Evolutionary conservation across 345 rosid genomes (phyloP), one percentile per base, ranked within the genome.

Genomic region (Combretum micranthum): DNA sequence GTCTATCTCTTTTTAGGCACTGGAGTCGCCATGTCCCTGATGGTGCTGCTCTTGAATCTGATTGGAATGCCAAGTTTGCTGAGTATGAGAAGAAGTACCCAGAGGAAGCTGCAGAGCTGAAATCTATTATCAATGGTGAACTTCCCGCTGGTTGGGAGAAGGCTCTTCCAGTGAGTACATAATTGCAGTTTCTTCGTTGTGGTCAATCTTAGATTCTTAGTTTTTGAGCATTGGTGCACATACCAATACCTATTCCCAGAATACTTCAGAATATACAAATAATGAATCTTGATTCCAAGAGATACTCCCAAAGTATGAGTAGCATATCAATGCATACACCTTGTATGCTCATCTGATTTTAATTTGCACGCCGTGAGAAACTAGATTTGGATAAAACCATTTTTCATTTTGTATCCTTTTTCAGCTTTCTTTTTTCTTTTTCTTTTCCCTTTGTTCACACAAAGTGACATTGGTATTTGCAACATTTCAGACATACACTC

Each of bases 91-190:
- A 83, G 83, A 90, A 94, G 66, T 90, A 90, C 79, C 58, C 61
- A 25, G 93, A 87, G 47, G 99, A 90, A 70, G 97, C 99, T 75
- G 93, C 93, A 56, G 97, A 83, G 69, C 68, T 94, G 69, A 87
- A 83, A 63, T 75, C 89, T 54, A 85, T 94, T 57, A 72, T 80
- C 72, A 74, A 50, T 3, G 97, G 99, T 55, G 92, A 77, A 69
- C 61, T 94, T 15, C 97, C 96, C 55, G 79, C 88, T 69, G 94
- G 88, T 47, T 90, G 96, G 97, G 97, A 87, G 67, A 85, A 80
- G 73, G 95, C 99, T 57, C 78, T 94, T 64, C 97, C 96, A 1
- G 96, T 87, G 58, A 81, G 96, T 78, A 57, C 21, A 52, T 47
- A 20, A 57, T 23, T 13, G 16, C 18, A 48, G 49, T 15, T 14